phyloP scores from a whole-genome alignment of 148 eudicot genomes.

The Vaccinium darrowii region DNA sequence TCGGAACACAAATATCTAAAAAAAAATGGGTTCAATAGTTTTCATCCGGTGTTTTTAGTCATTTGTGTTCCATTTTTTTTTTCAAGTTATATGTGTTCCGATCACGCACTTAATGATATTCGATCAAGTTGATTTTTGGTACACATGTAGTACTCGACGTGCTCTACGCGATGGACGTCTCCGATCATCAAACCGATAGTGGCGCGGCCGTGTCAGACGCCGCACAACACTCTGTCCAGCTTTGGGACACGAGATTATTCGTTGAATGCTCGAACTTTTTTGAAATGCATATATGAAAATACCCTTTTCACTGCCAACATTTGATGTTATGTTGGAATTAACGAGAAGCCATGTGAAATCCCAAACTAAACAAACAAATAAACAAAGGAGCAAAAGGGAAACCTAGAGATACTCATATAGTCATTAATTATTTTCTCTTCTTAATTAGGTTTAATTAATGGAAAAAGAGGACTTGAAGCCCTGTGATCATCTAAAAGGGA shows the following conservation, averaged over 20 bases:
- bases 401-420: neutral
- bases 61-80: too few relatives aligned
- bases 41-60: too few relatives aligned
- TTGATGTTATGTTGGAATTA: neutral
- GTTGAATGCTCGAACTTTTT: neutral
- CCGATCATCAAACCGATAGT: too few relatives aligned
- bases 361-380: neutral
- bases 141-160: too few relatives aligned
- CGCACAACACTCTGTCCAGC: too few relatives aligned
- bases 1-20: too few relatives aligned
- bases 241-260: neutral
- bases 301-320: neutral
- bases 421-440: neutral
- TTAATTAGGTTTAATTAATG: neutral
- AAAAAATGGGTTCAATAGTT: too few relatives aligned
- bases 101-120: too few relatives aligned
- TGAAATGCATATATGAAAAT: neutral
- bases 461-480: neutral
- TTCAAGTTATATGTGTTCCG: too few relatives aligned
- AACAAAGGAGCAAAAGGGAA: neutral
- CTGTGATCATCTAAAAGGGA: neutral
- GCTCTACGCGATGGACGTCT: too few relatives aligned
- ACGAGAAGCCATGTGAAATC: neutral
- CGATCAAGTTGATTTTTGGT: too few relatives aligned
- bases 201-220: too few relatives aligned